Evolutionary conservation across 2,329 filamentous ascomycete species (phyloP), one percentile per base, ranked within the genome.

Genomic region (Volutella citrinella): DNA sequence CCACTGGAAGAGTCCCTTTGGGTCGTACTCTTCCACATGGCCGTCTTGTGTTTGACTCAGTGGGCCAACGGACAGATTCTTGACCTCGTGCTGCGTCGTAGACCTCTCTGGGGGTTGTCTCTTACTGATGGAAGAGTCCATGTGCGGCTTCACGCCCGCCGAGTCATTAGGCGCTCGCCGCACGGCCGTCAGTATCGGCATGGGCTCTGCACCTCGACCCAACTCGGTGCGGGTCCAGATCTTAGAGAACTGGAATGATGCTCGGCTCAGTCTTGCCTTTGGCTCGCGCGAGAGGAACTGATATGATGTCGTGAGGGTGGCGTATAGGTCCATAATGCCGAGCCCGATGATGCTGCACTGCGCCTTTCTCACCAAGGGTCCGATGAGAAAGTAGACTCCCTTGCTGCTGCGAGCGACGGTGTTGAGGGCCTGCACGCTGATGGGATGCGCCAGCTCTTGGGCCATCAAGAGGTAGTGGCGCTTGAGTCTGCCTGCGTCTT

Each of bases 241-340:
- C 0, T 38, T 52, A 0, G 49, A 52, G 30, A 40, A 39, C 3
- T 52, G 49, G 8, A 52, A 52, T 1, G 36, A 48, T 2, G 45
- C 49, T 14, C 45, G 28, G 1, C 49, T 49, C 0, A 52, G 8
- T 10, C 45, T 36, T 0, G 42, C 46, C 3, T 45, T 43, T 0
- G 45, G 42, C 1, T 43, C 36, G 2, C 49, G 30, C 0, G 36
- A 44, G 0, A 52, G 9, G 0, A 52, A 18, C 12, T 52, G 49
- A 8, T 52, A 50, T 0, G 42, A 49, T 0, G 49, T 43, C 0
- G 43, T 51, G 1, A 52, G 27, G 0, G 49, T 52, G 3, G 49
- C 50, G 22, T 52, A 52, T 0, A 52, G 25, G 3, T 52, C 49
- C 49, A 52, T 52, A 1, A 52, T 40, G 2, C 49, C 47, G 3